A percentile compares a stretch with the other conserved stretches of the same genome.
These are phyloP conservation scores for Geranium brycei DNA, from an alignment of 345 rosid genomes.

Conservation along the genomic window DNA sequence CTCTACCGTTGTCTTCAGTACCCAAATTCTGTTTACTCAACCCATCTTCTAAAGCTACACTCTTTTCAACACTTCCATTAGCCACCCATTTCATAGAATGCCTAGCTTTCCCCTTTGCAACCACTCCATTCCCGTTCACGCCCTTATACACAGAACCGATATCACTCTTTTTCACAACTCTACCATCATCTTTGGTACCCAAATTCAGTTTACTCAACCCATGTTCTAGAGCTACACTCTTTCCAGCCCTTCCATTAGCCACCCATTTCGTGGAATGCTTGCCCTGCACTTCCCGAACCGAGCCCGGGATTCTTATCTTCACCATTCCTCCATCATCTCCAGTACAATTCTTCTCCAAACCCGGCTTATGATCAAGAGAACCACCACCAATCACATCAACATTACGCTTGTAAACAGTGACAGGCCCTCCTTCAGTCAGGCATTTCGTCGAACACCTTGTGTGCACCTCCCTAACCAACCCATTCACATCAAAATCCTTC, in stretches of 20 bases:
- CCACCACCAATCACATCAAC: slow-evolving; percentile 9
- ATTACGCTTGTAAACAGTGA: slow-evolving; percentile 14
- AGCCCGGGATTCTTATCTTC: too few relatives aligned
- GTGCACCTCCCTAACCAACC: slow-evolving; percentile 22
- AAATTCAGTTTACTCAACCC: slow-evolving; percentile 17
- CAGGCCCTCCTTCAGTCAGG: slow-evolving; percentile 12
- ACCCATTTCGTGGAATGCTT: too few relatives aligned
- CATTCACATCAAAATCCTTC: slow-evolving; percentile 11
- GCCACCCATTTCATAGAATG: slow-evolving; percentile 69
- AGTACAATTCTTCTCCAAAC: slow-evolving; percentile 11
- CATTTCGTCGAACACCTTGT: slow-evolving; percentile 77
- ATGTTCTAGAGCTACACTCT: background rate
- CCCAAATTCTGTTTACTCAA: slow-evolving; percentile 11
- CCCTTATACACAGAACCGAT: background rate
- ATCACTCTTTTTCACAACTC: slow-evolving; percentile 15
- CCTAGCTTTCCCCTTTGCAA: slow-evolving; percentile 31
- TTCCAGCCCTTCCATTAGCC: too few relatives aligned
- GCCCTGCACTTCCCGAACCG: too few relatives aligned
- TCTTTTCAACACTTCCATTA: slow-evolving; percentile 55
- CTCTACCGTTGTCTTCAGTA: background rate
- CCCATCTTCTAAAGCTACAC: slow-evolving; percentile 54
- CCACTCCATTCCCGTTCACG: slow-evolving; percentile 4
- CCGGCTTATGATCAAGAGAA: slow-evolving; percentile 17
- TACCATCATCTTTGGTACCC: slow-evolving; percentile 6
- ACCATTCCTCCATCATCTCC: too few relatives aligned